Base-by-base conservation (phyloP, 139 green algal genomes). In the Medakamo hakoo region DNA sequence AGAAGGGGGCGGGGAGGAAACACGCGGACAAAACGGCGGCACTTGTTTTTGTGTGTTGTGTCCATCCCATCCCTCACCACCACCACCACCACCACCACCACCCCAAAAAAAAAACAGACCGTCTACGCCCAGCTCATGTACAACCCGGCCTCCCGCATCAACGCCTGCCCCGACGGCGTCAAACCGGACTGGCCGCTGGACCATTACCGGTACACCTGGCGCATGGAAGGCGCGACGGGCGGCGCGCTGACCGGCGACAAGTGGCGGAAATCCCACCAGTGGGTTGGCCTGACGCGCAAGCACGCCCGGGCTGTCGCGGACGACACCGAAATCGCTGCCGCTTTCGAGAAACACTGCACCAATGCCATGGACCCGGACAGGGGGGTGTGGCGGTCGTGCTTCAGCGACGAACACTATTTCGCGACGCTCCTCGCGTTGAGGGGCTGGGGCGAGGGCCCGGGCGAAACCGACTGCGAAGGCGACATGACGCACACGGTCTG, bases 111-210 rank as follows among this genome's bases (percentile, higher is more conserved):
- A 52, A 9, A 52, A 9, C 40, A 52, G 40, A 52, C 40, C 40
- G 20, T 71, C 3, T 72, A 70, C 30, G 55, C 49, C 28, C 69
- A 79, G 59, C 49, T 70, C 14, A 58, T 75, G 40, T 23, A 26
- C 0, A 48, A 72, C n/a, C 58, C 62, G 18, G n/a, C n/a, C 2
- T 62, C 27, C 22, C 58, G 72, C 27, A 26, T 78, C 16, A 55
- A 65, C 4, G 72, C 68, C 32, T 78, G 72, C 68, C 3, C 52
- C 5, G 24, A 28, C 31, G 1, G 25, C 20, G 40, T 52, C 9
- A 52, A 52, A 52, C 40, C 40, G 9, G 40, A 52, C 40, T 52
- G 40, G 40, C 40, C 40, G 40, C 40, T 52, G 9, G 40, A 52
- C 40, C 9, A 52, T 52, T 52, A 63, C 27, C 4, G 14, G 16